Conservation (phyloP, 495 filamentous ascomycete species). For the Bacidia gigantensis region DNA sequence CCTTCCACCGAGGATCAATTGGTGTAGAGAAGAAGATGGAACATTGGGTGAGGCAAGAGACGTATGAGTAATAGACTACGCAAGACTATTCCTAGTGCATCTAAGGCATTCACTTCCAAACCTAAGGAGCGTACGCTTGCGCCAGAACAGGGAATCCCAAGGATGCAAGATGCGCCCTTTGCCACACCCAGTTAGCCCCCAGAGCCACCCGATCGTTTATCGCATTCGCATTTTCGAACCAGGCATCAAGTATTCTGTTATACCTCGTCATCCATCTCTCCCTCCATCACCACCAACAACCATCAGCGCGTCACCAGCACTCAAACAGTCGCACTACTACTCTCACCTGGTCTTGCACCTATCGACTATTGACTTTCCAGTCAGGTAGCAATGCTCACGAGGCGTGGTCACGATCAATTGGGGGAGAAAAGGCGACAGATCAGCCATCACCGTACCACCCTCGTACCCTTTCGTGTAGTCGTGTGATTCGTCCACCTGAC, state of each 20-base stretch:
- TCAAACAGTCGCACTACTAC: neutral
- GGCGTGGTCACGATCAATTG: neutral
- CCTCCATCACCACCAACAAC: neutral
- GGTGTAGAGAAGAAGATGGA: neutral
- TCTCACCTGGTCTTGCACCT: neutral
- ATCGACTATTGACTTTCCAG: neutral
- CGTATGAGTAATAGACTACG: neutral
- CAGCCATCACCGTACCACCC: neutral
- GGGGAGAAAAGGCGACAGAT: too few species aligned
- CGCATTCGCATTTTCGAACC: neutral
- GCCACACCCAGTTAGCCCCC: neutral
- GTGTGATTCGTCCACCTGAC: conserved; percentile 7
- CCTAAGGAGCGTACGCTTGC: too few species aligned
- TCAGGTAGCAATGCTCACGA: conserved; percentile 8
- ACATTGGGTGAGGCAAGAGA: neutral
- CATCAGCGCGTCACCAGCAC: neutral
- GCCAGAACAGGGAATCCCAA: too few species aligned
- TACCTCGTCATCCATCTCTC: too few species aligned
- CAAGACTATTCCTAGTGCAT: neutral
- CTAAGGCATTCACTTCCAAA: neutral
- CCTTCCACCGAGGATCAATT: neutral
- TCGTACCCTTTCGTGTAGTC: conserved; percentile 2
- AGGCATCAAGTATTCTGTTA: conserved; percentile 1
- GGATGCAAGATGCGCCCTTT: too few species aligned
- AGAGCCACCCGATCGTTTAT: neutral